Conservation (phyloP, 306 rosid genomes). For the Glycine latifolia region DNA sequence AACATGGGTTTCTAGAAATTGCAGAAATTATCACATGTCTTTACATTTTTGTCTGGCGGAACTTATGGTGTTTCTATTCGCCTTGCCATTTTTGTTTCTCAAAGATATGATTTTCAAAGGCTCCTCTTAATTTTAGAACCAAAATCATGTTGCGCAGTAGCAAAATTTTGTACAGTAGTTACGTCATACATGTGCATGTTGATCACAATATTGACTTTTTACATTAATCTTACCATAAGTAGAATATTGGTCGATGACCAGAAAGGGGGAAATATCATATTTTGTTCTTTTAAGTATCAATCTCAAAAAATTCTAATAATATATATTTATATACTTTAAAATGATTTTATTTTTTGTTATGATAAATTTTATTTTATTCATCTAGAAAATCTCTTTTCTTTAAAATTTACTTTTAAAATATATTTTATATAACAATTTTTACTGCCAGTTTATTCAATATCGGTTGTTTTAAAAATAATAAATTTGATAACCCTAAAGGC, state of each 20-base stretch:
- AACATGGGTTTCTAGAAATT: background rate
- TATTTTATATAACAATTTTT: background rate
- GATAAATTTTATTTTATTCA: background rate
- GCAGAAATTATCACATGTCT: conserved; percentile 10
- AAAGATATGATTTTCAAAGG: background rate
- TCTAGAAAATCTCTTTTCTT: background rate
- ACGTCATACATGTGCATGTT: too few species aligned
- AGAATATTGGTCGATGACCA: too few species aligned
- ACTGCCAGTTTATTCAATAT: background rate
- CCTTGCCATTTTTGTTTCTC: background rate
- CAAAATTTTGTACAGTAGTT: background rate
- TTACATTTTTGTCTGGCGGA: background rate
- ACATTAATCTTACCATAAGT: too few species aligned
- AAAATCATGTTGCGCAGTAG: background rate
- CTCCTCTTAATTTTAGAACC: background rate
- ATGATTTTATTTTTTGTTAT: background rate
- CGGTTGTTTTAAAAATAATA: too few species aligned
- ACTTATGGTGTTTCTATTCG: background rate
- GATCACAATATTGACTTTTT: too few species aligned
- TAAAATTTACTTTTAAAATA: background rate
- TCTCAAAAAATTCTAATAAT: background rate
- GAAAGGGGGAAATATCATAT: too few species aligned
- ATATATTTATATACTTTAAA: background rate
- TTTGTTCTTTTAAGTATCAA: background rate
- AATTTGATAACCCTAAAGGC: background rate